A percentile compares a stretch with the other conserved stretches of the same genome.
Conservation (phyloP, 257 asterid species). For the Ophiorrhiza pumila region DNA sequence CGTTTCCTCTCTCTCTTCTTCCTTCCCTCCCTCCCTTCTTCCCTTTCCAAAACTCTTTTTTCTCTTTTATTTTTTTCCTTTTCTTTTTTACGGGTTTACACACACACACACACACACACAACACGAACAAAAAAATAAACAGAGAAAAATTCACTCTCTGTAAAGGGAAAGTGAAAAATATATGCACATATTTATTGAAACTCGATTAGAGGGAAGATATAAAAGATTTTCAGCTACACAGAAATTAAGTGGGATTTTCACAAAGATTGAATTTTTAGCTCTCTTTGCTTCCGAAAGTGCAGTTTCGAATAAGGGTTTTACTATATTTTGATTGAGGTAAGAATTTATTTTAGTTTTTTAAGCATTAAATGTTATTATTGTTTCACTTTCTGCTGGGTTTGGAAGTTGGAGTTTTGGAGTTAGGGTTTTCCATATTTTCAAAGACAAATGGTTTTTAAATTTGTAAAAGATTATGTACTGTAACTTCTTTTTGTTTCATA, state of each 20-base stretch:
- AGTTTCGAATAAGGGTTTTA: constrained; percentile 2
- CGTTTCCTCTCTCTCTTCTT: constrained; percentile 2
- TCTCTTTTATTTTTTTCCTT: neutral
- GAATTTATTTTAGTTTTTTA: neutral
- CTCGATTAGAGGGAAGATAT: neutral
- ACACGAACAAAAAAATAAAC: neutral
- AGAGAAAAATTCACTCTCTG: neutral
- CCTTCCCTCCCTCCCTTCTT: constrained; percentile 1
- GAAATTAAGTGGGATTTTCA: constrained; percentile 12
- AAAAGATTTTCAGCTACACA: constrained; percentile 2
- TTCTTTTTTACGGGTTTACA: neutral
- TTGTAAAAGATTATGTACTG: neutral
- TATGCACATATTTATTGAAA: neutral
- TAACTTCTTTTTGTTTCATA: neutral
- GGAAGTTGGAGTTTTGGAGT: neutral
- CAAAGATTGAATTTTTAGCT: constrained; percentile 3
- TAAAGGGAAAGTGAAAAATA: constrained; percentile 2
- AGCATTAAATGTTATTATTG: neutral
- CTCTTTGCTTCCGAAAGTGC: neutral
- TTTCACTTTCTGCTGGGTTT: neutral
- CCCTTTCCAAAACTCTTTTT: constrained; percentile 8
- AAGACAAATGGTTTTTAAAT: neutral
- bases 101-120: neutral
- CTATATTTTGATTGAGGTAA: neutral
- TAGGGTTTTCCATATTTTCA: constrained; percentile 19